Percentiles rank a stretch among this genome's conserved stretches.
These are phyloP conservation scores for Geum urbanum DNA, from an alignment of 306 rosid genomes.

Conservation along the genomic window DNA sequence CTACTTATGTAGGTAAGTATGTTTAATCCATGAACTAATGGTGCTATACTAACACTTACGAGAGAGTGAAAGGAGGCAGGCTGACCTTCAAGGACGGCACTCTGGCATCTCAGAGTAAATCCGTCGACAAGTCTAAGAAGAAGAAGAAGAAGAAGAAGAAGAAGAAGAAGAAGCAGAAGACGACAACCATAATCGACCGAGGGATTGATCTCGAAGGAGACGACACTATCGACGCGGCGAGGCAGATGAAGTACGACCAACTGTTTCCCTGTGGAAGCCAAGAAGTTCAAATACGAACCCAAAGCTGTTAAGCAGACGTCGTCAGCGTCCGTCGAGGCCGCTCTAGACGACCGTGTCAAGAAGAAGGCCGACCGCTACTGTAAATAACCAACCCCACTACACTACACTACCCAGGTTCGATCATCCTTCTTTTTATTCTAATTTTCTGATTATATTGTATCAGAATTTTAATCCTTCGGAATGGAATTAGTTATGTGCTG, in stretches of 20 bases:
- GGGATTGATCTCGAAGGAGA: slow-evolving; percentile 9
- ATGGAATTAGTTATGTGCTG: no score
- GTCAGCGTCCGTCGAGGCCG: slow-evolving; percentile 48
- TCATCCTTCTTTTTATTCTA: no score
- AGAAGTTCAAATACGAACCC: slow-evolving; percentile 76
- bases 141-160: slow-evolving; percentile 31
- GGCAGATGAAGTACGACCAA: slow-evolving; percentile 88
- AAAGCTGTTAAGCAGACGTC: slow-evolving; percentile 34
- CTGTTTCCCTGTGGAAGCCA: slow-evolving; percentile 88
- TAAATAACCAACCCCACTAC: no score
- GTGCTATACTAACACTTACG: slow-evolving; percentile 83
- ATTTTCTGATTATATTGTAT: no score
- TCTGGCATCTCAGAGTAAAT: slow-evolving; percentile 57
- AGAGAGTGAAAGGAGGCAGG: slow-evolving; percentile 64
- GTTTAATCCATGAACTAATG: no score
- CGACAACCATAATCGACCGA: no score
- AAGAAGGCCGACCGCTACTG: slow-evolving; percentile 99
- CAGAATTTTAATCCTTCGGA: no score
- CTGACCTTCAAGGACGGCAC: slow-evolving; percentile 85
- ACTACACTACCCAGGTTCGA: no score
- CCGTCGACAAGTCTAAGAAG: slow-evolving; percentile 51
- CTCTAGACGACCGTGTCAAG: slow-evolving; percentile 87
- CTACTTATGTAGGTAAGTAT: no score
- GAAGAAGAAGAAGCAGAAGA: slow-evolving; percentile 4
- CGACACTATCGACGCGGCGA: slow-evolving; percentile 86